Conservation (phyloP, 257 asterid genomes). For the Gynochthodes officinalis region DNA sequence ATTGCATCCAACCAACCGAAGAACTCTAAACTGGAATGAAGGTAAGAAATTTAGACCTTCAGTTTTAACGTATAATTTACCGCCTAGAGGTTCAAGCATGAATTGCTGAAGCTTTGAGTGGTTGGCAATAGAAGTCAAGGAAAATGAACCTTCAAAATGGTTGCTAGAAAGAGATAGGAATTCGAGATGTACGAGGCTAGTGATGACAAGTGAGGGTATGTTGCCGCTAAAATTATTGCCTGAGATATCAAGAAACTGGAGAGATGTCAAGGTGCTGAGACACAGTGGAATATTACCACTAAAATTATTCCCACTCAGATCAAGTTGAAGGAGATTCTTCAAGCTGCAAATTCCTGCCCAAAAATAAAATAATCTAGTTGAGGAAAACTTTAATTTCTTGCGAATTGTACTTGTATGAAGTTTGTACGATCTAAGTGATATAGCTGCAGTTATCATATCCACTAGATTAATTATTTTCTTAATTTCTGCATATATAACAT, state of each 20-base stretch:
- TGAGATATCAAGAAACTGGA: neutral
- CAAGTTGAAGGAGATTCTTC: slow-evolving; percentile 9
- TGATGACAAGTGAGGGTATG: slow-evolving; percentile 4
- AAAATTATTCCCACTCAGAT: slow-evolving; percentile 5
- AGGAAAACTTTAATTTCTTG: too few relatives aligned
- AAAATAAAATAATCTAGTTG: too few relatives aligned
- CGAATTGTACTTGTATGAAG: too few relatives aligned
- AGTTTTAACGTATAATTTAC: slow-evolving; percentile 1
- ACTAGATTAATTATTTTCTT: too few relatives aligned
- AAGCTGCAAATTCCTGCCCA: slow-evolving; percentile 11
- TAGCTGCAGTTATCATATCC: too few relatives aligned
- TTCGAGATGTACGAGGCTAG: slow-evolving; percentile 6
- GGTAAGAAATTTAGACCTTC: slow-evolving; percentile 6
- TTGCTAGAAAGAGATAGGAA: slow-evolving; percentile 8
- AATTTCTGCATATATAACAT: too few relatives aligned
- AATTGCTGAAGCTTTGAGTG: slow-evolving; percentile 11
- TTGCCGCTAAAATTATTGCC: slow-evolving; percentile 11
- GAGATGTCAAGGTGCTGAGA: slow-evolving; percentile 15
- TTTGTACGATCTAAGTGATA: too few relatives aligned
- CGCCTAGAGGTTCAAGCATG: neutral
- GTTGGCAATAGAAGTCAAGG: neutral
- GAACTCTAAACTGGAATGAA: slow-evolving; percentile 9
- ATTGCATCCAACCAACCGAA: slow-evolving; percentile 5
- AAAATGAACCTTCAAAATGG: slow-evolving; percentile 11
- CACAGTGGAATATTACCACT: slow-evolving; percentile 14